These are phyloP conservation scores for Venturia nashicola DNA, from an alignment of 2,329 filamentous ascomycete species.

Conservation along the genomic window DNA sequence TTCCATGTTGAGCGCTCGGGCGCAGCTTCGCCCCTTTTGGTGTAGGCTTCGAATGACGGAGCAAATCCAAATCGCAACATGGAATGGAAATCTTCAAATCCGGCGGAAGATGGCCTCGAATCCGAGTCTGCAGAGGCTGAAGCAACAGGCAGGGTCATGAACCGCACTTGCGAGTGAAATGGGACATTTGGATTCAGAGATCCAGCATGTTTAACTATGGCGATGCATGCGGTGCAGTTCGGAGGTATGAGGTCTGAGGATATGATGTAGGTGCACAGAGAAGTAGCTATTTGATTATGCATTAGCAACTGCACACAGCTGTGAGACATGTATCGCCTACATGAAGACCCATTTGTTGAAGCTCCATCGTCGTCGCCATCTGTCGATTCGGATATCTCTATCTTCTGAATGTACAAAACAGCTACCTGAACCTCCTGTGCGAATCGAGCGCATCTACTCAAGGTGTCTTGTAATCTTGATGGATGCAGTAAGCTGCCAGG, in stretches of 20 bases:
- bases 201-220: slow-evolving; percentile 78
- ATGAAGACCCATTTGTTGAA: background rate
- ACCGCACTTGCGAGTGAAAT: slow-evolving; percentile 78
- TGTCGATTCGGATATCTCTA: slow-evolving; percentile 23
- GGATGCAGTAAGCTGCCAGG: slow-evolving; percentile 73
- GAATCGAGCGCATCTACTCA: slow-evolving; percentile 80
- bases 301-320: background rate
- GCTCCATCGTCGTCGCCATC: slow-evolving; percentile 34
- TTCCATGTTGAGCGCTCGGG: slow-evolving; percentile 48
- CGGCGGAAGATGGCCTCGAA: background rate
- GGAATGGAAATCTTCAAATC: slow-evolving; percentile 81
- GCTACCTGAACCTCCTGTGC: slow-evolving; percentile 73
- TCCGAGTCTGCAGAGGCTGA: background rate
- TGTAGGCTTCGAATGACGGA: slow-evolving; percentile 95
- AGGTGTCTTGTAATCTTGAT: slow-evolving; percentile 60
- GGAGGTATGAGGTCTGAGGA: slow-evolving; percentile 69
- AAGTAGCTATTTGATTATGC: background rate
- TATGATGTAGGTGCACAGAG: slow-evolving; percentile 50
- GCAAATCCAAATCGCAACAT: slow-evolving; percentile 83
- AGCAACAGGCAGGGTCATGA: slow-evolving; percentile 80
- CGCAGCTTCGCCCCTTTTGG: slow-evolving; percentile 44
- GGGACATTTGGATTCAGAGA: slow-evolving; percentile 76
- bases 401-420: slow-evolving; percentile 59
- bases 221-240: slow-evolving; percentile 74
- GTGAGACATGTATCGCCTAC: background rate